Evolutionary conservation across 2,329 filamentous ascomycete genomes (phyloP), one percentile per base, ranked within the genome.

Genomic region (Aureobasidium vineae): DNA sequence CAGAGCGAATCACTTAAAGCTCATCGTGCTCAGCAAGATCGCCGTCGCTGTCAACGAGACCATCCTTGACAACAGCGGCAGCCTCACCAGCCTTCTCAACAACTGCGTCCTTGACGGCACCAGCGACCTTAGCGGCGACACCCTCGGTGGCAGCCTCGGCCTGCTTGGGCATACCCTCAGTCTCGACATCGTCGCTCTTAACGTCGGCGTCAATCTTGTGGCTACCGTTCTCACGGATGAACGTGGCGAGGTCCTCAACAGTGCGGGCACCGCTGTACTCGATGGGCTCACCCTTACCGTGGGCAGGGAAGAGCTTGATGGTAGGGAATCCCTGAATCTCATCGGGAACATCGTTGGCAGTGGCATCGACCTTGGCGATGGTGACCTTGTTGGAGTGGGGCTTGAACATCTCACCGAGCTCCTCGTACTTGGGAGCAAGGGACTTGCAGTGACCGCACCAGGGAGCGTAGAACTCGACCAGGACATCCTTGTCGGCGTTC

Each of bases 281-380:
- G 70, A 97, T 80, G 68, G 95, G 91, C 72, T 87, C 83, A 75
- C 85, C 84, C 88, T 99, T 99, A 80, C 85, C 85, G 75, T 92
- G 93, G 73, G 95, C 95, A 70, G 91, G 87, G 90, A 88, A 99
- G 72, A 99, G 87, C 87, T 98, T 98, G 86, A 99, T 97, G 79
- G 95, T 99, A 67, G 95, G 95, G 90, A 99, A 99, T 70, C 95
- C 95, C 80, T 91, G 87, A 76, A 99, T 92, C 83, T 97, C 91
- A 80, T 98, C 94, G 67, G 95, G 95, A 67, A 98, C 91, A 74
- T 99, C 95, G 83, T 99, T 99, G 82, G 82, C 81, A 69, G 95
- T 99, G 68, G 95, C 95, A 76, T 99, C 95, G 72, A 99, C 89
- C 89, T 99, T 99, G 81, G 83, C 89, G 83, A 87, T 87, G 73